These are phyloP conservation scores for Thielaviopsis cerberus DNA, from an alignment of 2,329 filamentous ascomycete genomes.

Conservation along the genomic window DNA sequence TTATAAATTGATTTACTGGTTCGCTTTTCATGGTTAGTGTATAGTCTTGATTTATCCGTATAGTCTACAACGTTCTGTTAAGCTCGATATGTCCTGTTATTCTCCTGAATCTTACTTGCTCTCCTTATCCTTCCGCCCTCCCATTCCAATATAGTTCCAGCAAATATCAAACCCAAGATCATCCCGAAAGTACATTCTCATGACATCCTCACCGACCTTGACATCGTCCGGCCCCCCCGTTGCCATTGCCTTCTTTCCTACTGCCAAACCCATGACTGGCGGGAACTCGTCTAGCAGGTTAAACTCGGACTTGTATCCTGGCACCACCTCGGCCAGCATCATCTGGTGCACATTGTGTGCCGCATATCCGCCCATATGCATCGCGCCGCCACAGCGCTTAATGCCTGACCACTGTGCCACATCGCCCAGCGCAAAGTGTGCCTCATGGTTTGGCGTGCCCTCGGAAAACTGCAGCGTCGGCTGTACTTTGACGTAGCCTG, in stretches of 20 bases:
- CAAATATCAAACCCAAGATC: conserved; percentile 47
- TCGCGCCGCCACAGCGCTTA: conserved; percentile 59
- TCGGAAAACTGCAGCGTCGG: conserved; percentile 28
- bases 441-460: conserved; percentile 34
- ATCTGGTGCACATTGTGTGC: conserved; percentile 49
- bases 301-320: conserved; percentile 26
- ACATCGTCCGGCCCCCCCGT: conserved; percentile 41
- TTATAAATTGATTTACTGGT: too few species aligned
- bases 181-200: conserved; percentile 45
- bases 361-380: conserved; percentile 51
- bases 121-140: conserved; percentile 15
- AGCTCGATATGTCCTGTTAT: background rate
- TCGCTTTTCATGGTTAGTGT: too few species aligned
- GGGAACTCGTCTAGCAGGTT: conserved; percentile 34
- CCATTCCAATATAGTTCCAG: conserved; percentile 34
- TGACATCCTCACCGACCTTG: conserved; percentile 40
- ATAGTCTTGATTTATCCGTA: background rate
- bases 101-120: background rate
- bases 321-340: conserved; percentile 28
- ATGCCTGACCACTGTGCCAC: conserved; percentile 55
- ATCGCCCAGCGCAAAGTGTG: conserved; percentile 55
- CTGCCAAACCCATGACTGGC: conserved; percentile 51
- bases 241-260: conserved; percentile 50
- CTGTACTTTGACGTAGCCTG: conserved; percentile 47
- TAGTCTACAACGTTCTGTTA: background rate